These are phyloP conservation scores for Santalum album DNA, from an alignment of 164 flowering plant species.

Conservation along the genomic window DNA sequence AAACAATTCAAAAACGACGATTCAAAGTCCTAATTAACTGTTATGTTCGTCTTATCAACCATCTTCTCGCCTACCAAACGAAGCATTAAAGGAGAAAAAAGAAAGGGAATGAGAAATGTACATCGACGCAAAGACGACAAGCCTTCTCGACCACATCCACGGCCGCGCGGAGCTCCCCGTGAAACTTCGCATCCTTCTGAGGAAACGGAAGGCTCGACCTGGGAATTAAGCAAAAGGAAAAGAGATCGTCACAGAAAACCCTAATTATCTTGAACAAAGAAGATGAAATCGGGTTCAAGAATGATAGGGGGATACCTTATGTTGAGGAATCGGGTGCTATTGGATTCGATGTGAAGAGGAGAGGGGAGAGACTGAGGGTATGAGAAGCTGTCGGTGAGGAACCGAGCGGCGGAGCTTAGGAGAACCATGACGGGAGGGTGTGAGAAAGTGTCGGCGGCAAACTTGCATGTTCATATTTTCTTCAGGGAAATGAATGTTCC, in stretches of 20 bases:
- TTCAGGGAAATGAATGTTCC: too few relatives aligned
- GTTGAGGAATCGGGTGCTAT: conserved; percentile 5
- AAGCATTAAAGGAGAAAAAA: neutral
- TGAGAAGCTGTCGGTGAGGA: neutral
- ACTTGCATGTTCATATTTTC: too few relatives aligned
- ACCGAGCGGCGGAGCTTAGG: conserved; percentile 14
- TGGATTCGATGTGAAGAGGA: conserved; percentile 4
- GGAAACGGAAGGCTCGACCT: conserved; percentile 57
- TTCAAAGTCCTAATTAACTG: neutral
- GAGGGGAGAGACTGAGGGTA: neutral
- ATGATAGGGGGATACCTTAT: conserved; percentile 18
- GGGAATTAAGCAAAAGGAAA: conserved; percentile 1
- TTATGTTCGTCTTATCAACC: neutral
- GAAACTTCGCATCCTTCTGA: conserved; percentile 48
- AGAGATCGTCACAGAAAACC: neutral
- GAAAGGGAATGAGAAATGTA: conserved; percentile 15
- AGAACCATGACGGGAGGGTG: neutral
- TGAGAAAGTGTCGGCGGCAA: too few relatives aligned
- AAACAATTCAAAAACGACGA: too few relatives aligned
- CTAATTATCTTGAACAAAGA: neutral
- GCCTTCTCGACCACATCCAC: conserved; percentile 74
- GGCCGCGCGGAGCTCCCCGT: conserved; percentile 74
- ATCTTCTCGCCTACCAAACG: neutral
- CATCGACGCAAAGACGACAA: conserved; percentile 78
- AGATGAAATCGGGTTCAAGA: neutral